phyloP scores from a whole-genome alignment of 2,329 filamentous ascomycete genomes.

The Metarhizium anisopliae region DNA sequence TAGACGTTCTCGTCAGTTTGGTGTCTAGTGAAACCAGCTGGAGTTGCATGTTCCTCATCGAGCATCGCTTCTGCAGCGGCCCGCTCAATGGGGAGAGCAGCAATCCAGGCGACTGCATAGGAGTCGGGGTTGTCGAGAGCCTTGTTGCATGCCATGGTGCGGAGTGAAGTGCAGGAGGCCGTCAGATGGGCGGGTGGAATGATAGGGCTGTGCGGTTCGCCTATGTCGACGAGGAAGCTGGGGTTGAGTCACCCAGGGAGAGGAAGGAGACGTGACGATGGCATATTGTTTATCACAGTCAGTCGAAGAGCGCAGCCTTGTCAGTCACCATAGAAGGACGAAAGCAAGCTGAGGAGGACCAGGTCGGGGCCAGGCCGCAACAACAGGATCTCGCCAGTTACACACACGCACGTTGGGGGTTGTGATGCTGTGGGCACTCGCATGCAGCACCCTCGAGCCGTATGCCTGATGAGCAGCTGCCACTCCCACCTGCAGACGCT shows the following conservation, averaged over 20 bases:
- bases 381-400: no score
- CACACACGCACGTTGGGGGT: no score
- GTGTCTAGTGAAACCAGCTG: slow-evolving; percentile 1
- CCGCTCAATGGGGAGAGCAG: slow-evolving; percentile 9
- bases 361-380: no score
- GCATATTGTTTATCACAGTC: no score
- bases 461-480: no score
- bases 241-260: neutral
- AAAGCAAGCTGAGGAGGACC: no score
- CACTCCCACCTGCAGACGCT: no score
- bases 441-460: no score
- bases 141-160: slow-evolving; percentile 1
- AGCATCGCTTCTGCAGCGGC: slow-evolving; percentile 12
- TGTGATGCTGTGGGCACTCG: no score
- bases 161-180: neutral
- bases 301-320: no score
- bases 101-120: slow-evolving; percentile 13
- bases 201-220: neutral
- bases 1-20: slow-evolving; percentile 11
- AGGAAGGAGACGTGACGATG: no score
- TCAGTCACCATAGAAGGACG: no score
- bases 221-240: neutral
- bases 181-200: neutral
- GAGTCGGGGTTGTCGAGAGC: slow-evolving; percentile 4
- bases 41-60: slow-evolving; percentile 7